Conservation (phyloP, 352 stramenopile species). For the Pythium diclinum region DNA sequence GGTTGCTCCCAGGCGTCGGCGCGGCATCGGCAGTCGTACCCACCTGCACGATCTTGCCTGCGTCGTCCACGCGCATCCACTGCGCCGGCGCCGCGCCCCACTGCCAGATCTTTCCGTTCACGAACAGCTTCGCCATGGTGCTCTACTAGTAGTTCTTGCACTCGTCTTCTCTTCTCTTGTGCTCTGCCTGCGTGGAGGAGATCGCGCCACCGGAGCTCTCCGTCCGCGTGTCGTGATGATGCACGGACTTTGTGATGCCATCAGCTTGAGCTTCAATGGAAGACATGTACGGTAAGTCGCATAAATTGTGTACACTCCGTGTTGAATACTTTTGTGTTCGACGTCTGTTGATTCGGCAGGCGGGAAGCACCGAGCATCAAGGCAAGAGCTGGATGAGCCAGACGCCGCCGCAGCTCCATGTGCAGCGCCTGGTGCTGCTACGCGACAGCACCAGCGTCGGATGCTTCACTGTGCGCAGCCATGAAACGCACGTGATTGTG, state of each 20-base stretch:
- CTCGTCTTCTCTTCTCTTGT: not conserved
- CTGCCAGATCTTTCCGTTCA: conserved; percentile 76
- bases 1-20: not conserved
- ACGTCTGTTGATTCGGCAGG: not conserved
- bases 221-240: not conserved
- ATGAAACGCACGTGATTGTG: conserved; percentile 62
- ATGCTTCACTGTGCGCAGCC: conserved; percentile 38
- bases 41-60: conserved; percentile 39
- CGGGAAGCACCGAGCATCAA: not conserved
- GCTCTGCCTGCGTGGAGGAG: not conserved
- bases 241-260: not conserved
- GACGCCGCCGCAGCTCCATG: conserved; percentile 13
- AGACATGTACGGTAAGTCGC: not conserved
- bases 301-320: not conserved
- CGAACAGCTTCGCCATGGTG: conserved; percentile 26
- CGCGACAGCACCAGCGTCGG: conserved; percentile 45
- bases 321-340: not conserved
- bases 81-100: conserved; percentile 35
- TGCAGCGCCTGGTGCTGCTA: conserved; percentile 45
- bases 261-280: not conserved
- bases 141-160: not conserved
- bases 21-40: conserved; percentile 24
- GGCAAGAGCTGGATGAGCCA: not conserved
- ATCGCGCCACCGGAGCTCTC: not conserved
- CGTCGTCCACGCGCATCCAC: conserved; percentile 62